Percentiles rank a stretch among this genome's conserved stretches.
phyloP scores from a whole-genome alignment of 169 alveolate genomes.

The Eimeria zaria region DNA sequence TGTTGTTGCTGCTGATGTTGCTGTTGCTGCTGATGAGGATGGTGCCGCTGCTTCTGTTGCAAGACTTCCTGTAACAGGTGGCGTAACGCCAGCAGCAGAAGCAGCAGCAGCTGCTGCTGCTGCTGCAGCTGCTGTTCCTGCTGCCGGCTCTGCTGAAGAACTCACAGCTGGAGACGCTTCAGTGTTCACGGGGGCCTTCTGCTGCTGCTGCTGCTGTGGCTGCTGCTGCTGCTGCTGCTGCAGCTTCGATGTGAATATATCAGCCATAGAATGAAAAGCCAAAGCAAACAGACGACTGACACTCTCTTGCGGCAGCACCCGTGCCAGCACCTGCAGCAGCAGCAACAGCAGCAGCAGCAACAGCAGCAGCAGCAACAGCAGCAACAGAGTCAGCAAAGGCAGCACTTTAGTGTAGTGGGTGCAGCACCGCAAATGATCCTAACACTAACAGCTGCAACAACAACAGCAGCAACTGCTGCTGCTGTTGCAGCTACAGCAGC shows the following conservation, averaged over 20 bases:
- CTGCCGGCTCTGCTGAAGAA: background rate
- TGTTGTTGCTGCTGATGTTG: too few species aligned
- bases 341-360: constrained; percentile 32
- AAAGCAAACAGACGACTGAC: constrained; percentile 25
- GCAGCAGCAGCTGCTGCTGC: too few species aligned
- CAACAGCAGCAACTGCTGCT: background rate
- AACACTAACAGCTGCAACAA: background rate
- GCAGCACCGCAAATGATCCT: background rate
- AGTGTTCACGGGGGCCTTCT: background rate
- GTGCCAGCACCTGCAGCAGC: constrained; percentile 25
- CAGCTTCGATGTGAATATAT: constrained; percentile 9
- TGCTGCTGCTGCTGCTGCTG: constrained; percentile 46
- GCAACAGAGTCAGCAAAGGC: too few species aligned
- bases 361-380: too few species aligned
- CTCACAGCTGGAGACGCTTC: background rate
- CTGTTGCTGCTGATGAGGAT: background rate
- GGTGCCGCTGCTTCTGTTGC: background rate
- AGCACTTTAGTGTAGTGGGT: background rate
- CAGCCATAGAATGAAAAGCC: constrained; percentile 34
- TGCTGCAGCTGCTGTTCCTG: too few species aligned
- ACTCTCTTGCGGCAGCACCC: constrained; percentile 14
- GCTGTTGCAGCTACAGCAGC: background rate
- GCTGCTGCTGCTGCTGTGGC: constrained; percentile 12
- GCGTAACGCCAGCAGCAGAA: background rate
- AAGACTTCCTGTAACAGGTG: background rate